phyloP scores from a whole-genome alignment of 208 protist species.

The Endotrypanum monterogeii region DNA sequence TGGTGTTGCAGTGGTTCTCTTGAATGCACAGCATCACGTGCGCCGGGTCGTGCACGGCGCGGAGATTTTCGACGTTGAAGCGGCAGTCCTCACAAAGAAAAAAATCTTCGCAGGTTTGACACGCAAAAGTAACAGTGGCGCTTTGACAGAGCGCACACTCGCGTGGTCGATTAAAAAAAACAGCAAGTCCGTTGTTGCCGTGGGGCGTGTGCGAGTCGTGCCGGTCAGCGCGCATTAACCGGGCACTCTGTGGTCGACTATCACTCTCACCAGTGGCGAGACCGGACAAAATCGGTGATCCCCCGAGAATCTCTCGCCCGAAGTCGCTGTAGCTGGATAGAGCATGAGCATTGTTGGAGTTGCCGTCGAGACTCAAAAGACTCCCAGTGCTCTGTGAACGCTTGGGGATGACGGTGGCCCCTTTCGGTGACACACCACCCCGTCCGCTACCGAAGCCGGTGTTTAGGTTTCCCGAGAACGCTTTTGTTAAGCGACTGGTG shows the following conservation, averaged over 20 bases:
- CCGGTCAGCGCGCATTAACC: not conserved
- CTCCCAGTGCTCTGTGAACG: slow-evolving; percentile 9
- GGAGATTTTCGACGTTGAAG: slow-evolving; percentile 28
- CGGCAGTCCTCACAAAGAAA: slow-evolving; percentile 68
- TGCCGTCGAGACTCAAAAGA: slow-evolving; percentile 11
- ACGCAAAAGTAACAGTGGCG: slow-evolving; percentile 44
- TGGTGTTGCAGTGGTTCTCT: slow-evolving; percentile 46
- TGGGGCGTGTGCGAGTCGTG: not conserved
- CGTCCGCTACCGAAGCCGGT: not conserved
- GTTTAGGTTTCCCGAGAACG: not conserved
- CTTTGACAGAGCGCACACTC: slow-evolving; percentile 57
- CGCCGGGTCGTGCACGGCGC: slow-evolving; percentile 30
- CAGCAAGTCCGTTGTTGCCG: slow-evolving; percentile 32
- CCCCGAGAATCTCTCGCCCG: slow-evolving; percentile 2
- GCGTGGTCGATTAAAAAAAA: slow-evolving; percentile 44
- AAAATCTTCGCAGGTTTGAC: slow-evolving; percentile 54
- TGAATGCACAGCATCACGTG: slow-evolving; percentile 54
- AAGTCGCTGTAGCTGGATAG: slow-evolving; percentile 18
- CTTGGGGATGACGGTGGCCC: not conserved
- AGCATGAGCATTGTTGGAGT: not conserved
- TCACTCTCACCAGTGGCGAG: slow-evolving; percentile 1
- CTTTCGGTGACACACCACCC: slow-evolving; percentile 1
- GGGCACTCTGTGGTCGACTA: slow-evolving; percentile 7
- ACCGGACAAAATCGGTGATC: slow-evolving; percentile 9
- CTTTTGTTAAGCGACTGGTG: not conserved